These are phyloP conservation scores for Penicillium salamii DNA, from an alignment of 495 filamentous ascomycete species.

Conservation along the genomic window DNA sequence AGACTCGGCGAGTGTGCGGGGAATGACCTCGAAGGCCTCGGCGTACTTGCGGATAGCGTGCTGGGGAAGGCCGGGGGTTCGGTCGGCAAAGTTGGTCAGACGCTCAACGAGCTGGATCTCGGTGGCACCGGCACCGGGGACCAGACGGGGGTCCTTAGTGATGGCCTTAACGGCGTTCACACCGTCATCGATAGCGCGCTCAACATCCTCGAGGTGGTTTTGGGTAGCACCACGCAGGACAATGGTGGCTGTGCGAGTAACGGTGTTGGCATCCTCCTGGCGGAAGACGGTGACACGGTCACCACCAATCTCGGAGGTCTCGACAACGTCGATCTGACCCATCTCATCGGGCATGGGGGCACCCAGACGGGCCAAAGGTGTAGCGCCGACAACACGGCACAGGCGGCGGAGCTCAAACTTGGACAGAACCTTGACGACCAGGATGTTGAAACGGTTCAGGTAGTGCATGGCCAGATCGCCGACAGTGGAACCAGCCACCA, in stretches of 20 bases:
- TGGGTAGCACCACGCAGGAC: conserved; percentile 95
- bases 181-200: conserved; percentile 96
- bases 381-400: conserved; percentile 95
- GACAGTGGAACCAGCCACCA: conserved; percentile 85
- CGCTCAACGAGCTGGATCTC: conserved; percentile 94
- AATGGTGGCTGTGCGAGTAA: conserved; percentile 88
- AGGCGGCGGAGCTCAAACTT: conserved; percentile 94
- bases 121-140: conserved; percentile 92
- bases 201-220: conserved; percentile 96
- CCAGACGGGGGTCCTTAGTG: conserved; percentile 84
- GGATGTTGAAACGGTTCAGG: conserved; percentile 92
- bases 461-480: conserved; percentile 97
- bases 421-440: conserved; percentile 95
- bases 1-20: conserved; percentile 87
- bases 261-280: conserved; percentile 88
- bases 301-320: conserved; percentile 97
- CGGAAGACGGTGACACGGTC: conserved; percentile 98
- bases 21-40: conserved; percentile 96
- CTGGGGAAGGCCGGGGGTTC: conserved; percentile 87
- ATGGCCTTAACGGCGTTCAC: conserved; percentile 99
- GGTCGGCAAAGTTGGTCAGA: conserved; percentile 82
- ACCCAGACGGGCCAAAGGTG: conserved; percentile 89
- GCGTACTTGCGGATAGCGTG: conserved; percentile 96
- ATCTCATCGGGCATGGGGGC: conserved; percentile 99
- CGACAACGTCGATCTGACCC: conserved; percentile 90